Percentiles rank a stretch among this genome's conserved stretches.
These are phyloP conservation scores for Auricularia sp. DNA, from an alignment of 768 basidiomycete species.

Conservation along the genomic window DNA sequence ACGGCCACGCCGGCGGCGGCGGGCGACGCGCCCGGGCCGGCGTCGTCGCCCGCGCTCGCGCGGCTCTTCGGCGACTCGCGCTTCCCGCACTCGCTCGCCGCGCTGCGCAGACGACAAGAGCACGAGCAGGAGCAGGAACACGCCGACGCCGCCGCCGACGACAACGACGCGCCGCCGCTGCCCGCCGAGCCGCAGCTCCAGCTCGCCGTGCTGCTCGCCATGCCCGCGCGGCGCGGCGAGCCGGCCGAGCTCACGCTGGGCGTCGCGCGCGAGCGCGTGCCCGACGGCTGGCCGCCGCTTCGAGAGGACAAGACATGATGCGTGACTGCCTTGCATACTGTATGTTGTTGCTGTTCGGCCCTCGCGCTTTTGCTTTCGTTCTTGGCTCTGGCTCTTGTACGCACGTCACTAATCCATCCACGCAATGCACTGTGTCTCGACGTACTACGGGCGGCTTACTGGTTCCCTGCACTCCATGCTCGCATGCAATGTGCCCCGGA, in stretches of 20 bases:
- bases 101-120: not conserved
- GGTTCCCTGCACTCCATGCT: no score
- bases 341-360: no score
- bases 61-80: not conserved
- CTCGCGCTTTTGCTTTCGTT: no score
- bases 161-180: not conserved
- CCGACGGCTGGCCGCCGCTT: not conserved
- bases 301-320: no score
- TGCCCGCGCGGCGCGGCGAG: not conserved
- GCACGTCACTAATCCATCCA: no score
- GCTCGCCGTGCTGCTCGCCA: not conserved
- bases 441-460: no score
- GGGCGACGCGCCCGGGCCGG: not conserved
- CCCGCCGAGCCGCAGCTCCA: not conserved
- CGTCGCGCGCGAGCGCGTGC: not conserved
- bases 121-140: not conserved
- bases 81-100: not conserved
- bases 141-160: not conserved
- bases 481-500: no score
- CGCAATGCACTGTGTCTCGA: no score
- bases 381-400: no score
- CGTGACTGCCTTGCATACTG: no score
- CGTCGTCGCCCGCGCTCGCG: not conserved
- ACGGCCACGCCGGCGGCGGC: not conserved
- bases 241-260: not conserved